Percentiles rank a stretch among this genome's conserved stretches.
These are phyloP conservation scores for Fraxinus greggii DNA, from an alignment of 305 asterid species.

Conservation along the genomic window DNA sequence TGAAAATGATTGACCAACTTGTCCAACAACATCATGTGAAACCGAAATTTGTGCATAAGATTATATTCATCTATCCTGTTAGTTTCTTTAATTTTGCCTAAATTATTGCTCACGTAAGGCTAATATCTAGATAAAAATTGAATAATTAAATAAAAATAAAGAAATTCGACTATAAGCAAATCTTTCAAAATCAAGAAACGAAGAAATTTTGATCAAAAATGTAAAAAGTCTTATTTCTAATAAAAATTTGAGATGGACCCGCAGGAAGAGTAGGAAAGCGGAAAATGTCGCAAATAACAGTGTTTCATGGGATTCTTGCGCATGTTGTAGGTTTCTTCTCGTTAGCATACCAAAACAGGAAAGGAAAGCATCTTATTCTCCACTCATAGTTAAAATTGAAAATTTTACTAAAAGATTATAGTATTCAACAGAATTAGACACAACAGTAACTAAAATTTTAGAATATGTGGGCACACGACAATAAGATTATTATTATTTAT, in stretches of 20 bases:
- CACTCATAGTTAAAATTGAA: neutral
- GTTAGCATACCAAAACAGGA: neutral
- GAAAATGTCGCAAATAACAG: neutral
- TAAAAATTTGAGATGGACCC: neutral
- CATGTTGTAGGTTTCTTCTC: neutral
- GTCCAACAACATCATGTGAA: constrained; percentile 5
- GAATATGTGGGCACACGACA: neutral
- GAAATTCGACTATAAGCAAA: neutral
- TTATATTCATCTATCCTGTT: neutral
- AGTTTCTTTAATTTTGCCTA: constrained; percentile 4
- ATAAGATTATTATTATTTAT: neutral
- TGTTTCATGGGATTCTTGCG: neutral
- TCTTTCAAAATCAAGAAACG: neutral
- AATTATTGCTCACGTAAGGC: neutral
- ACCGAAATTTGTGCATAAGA: constrained; percentile 11
- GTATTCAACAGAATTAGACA: neutral
- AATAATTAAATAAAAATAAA: neutral
- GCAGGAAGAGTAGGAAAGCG: neutral
- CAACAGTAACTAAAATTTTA: neutral
- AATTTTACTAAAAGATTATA: neutral
- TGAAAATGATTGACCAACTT: constrained; percentile 11
- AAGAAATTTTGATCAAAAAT: neutral
- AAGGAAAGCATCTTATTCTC: neutral
- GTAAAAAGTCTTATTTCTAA: neutral
- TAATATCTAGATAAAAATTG: neutral